These are phyloP conservation scores for Trichocomaceae sp. DNA, from an alignment of 2,329 filamentous ascomycete species.

Conservation along the genomic window DNA sequence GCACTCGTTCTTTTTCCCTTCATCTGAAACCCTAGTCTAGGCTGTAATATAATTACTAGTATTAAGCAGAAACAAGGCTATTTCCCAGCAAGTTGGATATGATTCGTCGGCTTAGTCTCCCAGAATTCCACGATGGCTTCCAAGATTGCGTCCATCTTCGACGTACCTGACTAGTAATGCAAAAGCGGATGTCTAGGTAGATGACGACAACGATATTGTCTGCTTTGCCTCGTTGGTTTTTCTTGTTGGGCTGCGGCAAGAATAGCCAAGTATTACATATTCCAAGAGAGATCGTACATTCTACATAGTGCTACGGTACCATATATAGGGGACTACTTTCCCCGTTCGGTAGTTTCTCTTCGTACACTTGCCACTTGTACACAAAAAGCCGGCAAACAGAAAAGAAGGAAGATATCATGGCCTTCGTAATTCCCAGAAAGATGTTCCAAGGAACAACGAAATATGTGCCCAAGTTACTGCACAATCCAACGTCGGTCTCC, in stretches of 20 bases:
- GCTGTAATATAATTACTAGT: too few relatives aligned
- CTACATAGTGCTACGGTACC: too few relatives aligned
- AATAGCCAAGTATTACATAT: too few relatives aligned
- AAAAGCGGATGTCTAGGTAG: background rate
- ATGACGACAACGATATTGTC: background rate
- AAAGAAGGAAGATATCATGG: background rate
- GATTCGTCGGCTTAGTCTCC: background rate
- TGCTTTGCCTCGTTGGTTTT: background rate
- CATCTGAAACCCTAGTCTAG: background rate
- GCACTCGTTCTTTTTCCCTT: background rate
- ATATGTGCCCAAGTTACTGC: background rate
- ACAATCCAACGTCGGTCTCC: background rate
- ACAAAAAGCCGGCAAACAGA: background rate
- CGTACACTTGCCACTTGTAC: background rate
- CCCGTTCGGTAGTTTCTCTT: background rate
- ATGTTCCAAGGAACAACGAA: background rate
- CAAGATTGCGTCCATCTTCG: too few relatives aligned
- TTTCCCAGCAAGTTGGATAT: background rate
- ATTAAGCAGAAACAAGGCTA: background rate
- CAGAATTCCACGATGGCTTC: background rate
- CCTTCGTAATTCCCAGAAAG: background rate
- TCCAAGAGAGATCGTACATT: too few relatives aligned
- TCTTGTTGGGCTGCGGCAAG: too few relatives aligned
- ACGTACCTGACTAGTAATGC: background rate
- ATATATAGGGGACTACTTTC: too few relatives aligned